Evolutionary conservation across 257 asterid genomes (phyloP), one percentile per base, ranked within the genome.

Genomic region (Plantago ovata): DNA sequence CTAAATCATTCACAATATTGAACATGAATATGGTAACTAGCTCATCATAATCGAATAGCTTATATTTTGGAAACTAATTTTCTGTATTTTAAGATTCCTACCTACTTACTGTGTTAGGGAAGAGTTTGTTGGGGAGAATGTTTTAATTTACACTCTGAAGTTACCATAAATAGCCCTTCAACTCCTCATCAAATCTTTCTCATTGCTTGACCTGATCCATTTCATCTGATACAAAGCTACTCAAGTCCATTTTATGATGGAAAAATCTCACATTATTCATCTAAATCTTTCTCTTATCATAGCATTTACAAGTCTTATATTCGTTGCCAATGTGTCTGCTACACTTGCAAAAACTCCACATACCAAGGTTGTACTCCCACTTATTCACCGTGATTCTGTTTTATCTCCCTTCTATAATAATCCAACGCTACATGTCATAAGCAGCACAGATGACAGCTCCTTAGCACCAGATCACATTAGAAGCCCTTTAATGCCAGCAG

Each of bases 321-420:
- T 28, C 36, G 4, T 28, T 28, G 36, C 36, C 44, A 41, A 19
- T 19, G 20, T n/a, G 13, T 45, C 48, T 19, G 58, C 10, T 49
- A 24, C 24, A 3, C 13, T n/a, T 7, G 44, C 41, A 10, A 67
- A 60, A 42, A 51, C 36, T 3, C 36, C 36, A 1, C 36, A 8
- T 28, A 28, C 7, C 36, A 28, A 28, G 36, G 7, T 28, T 8
- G 36, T 4, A 3, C 36, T 67, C 10, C 33, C 60, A 20, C 72
- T 67, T 16, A 54, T 67, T 15, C 72, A 67, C 48, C 72, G 56
- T 9, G 56, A 60, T 38, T 53, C 66, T 6, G 16, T 52, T 11
- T 44, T 24, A 3, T 38, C 62, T 22, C 33, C 55, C 5, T 60
- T 22, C n/a, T 44, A 20, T 8, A n/a, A n/a, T n/a, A 38, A 49